Conservation (phyloP, 139 green algal genomes). For the Mesostigma viride region DNA sequence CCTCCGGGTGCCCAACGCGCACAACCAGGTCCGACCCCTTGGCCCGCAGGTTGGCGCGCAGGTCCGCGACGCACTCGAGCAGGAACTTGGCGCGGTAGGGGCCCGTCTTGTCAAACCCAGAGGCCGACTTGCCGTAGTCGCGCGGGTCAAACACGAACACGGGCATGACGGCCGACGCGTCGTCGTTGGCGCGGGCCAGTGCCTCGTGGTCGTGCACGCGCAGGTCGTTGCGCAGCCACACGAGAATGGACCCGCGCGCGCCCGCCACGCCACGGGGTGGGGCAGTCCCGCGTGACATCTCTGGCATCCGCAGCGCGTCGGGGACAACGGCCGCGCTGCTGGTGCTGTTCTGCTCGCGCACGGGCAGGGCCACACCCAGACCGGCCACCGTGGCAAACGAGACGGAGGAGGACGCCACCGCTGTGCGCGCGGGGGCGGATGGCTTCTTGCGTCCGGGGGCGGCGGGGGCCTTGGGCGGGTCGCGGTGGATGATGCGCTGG, state of each 20-base stretch:
- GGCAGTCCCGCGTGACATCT: too few relatives aligned
- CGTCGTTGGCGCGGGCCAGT: slow-evolving; percentile 24
- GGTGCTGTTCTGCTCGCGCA: too few relatives aligned
- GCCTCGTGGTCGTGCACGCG: slow-evolving; percentile 51
- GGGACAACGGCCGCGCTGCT: too few relatives aligned
- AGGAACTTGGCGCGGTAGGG: slow-evolving; percentile 47
- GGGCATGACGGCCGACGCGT: slow-evolving; percentile 32
- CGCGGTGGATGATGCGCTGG: too few relatives aligned
- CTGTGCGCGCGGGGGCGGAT: too few relatives aligned
- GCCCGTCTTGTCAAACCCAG: slow-evolving; percentile 46
- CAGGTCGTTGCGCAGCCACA: slow-evolving; percentile 43
- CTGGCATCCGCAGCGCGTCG: too few relatives aligned
- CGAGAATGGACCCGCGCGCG: neutral
- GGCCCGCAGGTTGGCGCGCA: slow-evolving; percentile 35
- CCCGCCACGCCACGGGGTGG: too few relatives aligned
- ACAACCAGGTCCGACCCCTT: slow-evolving; percentile 47
- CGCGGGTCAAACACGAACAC: slow-evolving; percentile 55
- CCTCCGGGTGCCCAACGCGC: slow-evolving; percentile 47
- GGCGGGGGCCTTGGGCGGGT: too few relatives aligned
- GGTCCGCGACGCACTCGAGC: slow-evolving; percentile 40
- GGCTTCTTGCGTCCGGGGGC: too few relatives aligned
- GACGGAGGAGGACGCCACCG: too few relatives aligned
- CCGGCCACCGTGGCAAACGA: too few relatives aligned
- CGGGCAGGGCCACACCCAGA: too few relatives aligned
- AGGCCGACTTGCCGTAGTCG: slow-evolving; percentile 44